These are phyloP conservation scores for Globisporangium cystogenes DNA, from an alignment of 352 stramenopile genomes.

Conservation along the genomic window DNA sequence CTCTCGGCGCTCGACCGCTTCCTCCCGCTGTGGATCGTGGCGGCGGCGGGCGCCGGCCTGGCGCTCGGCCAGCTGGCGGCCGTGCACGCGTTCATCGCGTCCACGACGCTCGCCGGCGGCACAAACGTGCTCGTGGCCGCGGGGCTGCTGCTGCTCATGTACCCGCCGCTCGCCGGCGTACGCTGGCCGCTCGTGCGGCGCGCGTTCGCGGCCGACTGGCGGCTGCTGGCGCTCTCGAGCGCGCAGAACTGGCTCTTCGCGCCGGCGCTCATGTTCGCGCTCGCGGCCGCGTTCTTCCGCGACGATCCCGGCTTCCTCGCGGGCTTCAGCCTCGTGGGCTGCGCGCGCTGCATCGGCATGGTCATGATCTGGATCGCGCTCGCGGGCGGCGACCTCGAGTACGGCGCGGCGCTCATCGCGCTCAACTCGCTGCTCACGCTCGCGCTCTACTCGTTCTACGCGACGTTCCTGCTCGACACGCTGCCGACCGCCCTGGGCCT, in stretches of 20 bases:
- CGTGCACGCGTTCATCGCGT: conserved; percentile 36
- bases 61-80: conserved; percentile 33
- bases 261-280: conserved; percentile 47
- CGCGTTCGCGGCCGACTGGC: conserved; percentile 36
- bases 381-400: conserved; percentile 53
- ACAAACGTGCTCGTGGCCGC: conserved; percentile 45
- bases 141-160: conserved; percentile 62
- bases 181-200: conserved; percentile 38
- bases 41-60: conserved; percentile 32
- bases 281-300: conserved; percentile 45
- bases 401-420: conserved; percentile 61
- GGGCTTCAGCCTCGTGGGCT: conserved; percentile 65
- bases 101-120: conserved; percentile 33
- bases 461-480: conserved; percentile 40
- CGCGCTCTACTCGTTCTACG: conserved; percentile 58
- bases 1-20: conserved; percentile 49
- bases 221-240: conserved; percentile 41
- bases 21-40: conserved; percentile 56
- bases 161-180: conserved; percentile 48
- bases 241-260: conserved; percentile 61
- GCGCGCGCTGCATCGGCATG: conserved; percentile 73
- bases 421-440: conserved; percentile 67
- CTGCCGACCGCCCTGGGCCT: conserved; percentile 37
- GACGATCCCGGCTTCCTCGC: conserved; percentile 43
- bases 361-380: conserved; percentile 80